Conservation (phyloP, 257 asterid genomes). For the Capsicum baccatum region DNA sequence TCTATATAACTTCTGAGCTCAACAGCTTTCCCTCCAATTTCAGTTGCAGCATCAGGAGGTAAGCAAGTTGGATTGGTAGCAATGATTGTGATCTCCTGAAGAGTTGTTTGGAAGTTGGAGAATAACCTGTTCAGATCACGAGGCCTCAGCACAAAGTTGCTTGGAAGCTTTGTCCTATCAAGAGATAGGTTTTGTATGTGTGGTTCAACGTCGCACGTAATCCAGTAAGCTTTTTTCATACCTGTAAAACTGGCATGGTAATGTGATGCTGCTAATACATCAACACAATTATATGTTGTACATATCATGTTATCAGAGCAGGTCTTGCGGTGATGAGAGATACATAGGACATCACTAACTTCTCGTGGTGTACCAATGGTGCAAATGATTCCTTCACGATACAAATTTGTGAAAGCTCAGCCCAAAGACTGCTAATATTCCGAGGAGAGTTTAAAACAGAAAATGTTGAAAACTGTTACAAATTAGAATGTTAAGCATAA, state of each 20-base stretch:
- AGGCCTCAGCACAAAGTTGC: slow-evolving; percentile 84
- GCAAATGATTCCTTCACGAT: neutral
- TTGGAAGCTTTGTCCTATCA: slow-evolving; percentile 85
- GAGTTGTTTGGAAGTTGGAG: slow-evolving; percentile 85
- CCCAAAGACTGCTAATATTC: neutral
- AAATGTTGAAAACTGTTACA: slow-evolving; percentile 17
- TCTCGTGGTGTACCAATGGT: slow-evolving; percentile 14
- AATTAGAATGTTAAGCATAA: slow-evolving; percentile 1
- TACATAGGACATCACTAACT: neutral
- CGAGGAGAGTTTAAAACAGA: neutral
- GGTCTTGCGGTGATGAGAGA: neutral
- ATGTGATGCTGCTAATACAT: slow-evolving; percentile 14
- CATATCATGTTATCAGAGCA: neutral
- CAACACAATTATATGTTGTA: neutral
- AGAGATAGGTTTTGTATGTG: slow-evolving; percentile 87
- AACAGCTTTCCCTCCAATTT: slow-evolving; percentile 94
- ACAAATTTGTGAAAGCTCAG: slow-evolving; percentile 8
- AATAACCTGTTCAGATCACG: slow-evolving; percentile 85
- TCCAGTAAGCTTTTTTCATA: slow-evolving; percentile 87
- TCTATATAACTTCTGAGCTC: slow-evolving; percentile 95
- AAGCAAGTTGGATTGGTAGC: slow-evolving; percentile 71
- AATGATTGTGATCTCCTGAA: slow-evolving; percentile 90
- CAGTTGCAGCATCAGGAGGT: slow-evolving; percentile 70
- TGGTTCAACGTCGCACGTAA: slow-evolving; percentile 87
- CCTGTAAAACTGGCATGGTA: slow-evolving; percentile 54